Evolutionary conservation across 164 flowering plant species (phyloP).

Genomic region (Nelumbo lutea): DNA sequence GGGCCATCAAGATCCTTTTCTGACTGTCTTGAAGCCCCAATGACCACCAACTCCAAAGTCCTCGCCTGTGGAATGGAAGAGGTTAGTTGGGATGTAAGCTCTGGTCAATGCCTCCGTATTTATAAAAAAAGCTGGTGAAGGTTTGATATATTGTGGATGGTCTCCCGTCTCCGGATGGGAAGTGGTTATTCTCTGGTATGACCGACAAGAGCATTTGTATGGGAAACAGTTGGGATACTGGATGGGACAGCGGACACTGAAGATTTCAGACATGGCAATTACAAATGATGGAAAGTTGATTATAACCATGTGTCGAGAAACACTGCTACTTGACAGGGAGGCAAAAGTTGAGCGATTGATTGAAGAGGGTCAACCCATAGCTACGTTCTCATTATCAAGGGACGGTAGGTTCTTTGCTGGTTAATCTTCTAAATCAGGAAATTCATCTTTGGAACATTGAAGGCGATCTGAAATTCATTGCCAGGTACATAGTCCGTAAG

Average conservation of each 20-base stretch:
- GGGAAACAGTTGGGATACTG: conserved; percentile 75
- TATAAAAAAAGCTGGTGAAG: conserved; percentile 59
- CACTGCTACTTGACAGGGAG: conserved; percentile 49
- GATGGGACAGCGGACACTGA: conserved; percentile 63
- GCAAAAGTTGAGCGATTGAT: conserved; percentile 45
- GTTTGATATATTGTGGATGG: conserved; percentile 71
- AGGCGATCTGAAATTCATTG: conserved; percentile 40
- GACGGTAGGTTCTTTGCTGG: conserved; percentile 50
- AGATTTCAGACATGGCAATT: conserved; percentile 66
- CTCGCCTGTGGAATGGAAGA: conserved; percentile 86
- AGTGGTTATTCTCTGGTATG: conserved; percentile 46
- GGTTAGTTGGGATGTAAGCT: conserved; percentile 60
- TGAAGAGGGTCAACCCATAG: conserved; percentile 53
- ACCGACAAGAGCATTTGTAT: conserved; percentile 72
- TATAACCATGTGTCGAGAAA: conserved; percentile 56
- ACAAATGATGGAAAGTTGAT: conserved; percentile 64
- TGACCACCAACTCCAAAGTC: conserved; percentile 38
- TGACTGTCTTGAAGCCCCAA: conserved; percentile 78
- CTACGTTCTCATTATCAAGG: conserved; percentile 65
- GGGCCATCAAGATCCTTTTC: conserved; percentile 70
- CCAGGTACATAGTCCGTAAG: conserved; percentile 69
- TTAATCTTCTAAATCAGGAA: conserved; percentile 66
- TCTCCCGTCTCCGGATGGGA: conserved; percentile 59
- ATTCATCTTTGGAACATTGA: conserved; percentile 75
- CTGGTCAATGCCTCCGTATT: conserved; percentile 66